These are phyloP conservation scores for Isabelozyma rhagii DNA, from an alignment of 805 yeast genomes.

Conservation along the genomic window DNA sequence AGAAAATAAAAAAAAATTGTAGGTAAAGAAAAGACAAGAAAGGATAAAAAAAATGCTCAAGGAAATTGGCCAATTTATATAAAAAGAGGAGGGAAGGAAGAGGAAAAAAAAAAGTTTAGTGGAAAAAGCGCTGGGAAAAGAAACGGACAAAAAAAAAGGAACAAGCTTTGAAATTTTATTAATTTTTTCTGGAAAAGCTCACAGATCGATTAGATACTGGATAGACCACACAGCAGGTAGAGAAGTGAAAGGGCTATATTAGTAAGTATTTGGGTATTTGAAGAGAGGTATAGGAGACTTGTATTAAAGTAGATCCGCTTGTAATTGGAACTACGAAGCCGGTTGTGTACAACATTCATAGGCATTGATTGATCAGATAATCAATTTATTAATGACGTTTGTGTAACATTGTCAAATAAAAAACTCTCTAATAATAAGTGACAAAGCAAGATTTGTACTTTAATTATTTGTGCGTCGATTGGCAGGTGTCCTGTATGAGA, in stretches of 20 bases:
- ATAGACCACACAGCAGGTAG: not conserved
- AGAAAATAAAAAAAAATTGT: not conserved
- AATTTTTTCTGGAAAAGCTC: not conserved
- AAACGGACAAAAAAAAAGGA: not conserved
- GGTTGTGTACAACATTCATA: not conserved
- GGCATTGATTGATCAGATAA: slow-evolving; percentile 1
- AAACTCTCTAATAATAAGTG: not conserved
- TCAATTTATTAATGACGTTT: not conserved
- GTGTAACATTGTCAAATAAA: not conserved
- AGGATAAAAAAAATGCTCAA: not conserved
- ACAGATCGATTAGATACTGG: not conserved
- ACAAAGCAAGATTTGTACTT: too few relatives aligned
- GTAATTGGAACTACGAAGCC: too few relatives aligned
- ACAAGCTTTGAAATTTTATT: too few relatives aligned
- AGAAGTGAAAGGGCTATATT: not conserved
- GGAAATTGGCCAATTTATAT: not conserved
- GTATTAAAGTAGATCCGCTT: too few relatives aligned
- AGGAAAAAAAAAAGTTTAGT: not conserved
- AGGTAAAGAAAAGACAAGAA: not conserved
- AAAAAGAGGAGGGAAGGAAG: not conserved
- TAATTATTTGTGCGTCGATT: too few relatives aligned
- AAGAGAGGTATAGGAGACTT: too few relatives aligned
- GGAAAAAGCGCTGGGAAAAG: not conserved
- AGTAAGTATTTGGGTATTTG: too few relatives aligned
- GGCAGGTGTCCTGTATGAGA: too few relatives aligned